Evolutionary conservation across 2,329 filamentous ascomycete genomes (phyloP).

Genomic region (Ophiostoma perfectum): DNA sequence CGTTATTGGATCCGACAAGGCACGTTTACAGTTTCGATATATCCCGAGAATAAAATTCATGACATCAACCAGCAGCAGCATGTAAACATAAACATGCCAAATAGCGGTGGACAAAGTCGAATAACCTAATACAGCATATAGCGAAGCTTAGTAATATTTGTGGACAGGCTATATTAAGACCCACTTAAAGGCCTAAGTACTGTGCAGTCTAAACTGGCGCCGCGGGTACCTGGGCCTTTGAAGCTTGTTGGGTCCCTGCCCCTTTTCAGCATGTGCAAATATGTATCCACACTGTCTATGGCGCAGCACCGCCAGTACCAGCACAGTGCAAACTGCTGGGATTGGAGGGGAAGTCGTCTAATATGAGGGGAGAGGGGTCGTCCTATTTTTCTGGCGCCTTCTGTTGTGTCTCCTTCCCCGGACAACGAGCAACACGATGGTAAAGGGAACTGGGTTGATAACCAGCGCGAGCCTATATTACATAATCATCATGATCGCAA

Average conservation of each 20-base stretch:
- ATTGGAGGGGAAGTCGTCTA: not conserved
- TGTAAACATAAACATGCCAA: not conserved
- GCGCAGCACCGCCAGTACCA: not conserved
- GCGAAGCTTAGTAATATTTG: not conserved
- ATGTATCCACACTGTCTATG: not conserved
- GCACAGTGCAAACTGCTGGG: not conserved
- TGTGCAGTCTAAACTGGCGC: no score
- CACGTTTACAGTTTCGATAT: not conserved
- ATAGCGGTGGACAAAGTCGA: slow-evolving; percentile 5
- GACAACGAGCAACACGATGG: slow-evolving; percentile 23
- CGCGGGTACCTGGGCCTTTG: no score
- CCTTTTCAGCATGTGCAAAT: not conserved
- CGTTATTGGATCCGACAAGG: slow-evolving; percentile 2
- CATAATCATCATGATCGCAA: not conserved
- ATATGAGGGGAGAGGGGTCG: slow-evolving; percentile 24
- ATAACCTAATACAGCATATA: not conserved
- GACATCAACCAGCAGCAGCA: not conserved
- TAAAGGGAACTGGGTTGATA: slow-evolving; percentile 13
- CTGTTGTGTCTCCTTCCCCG: slow-evolving; percentile 20
- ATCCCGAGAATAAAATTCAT: not conserved
- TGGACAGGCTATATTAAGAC: not conserved
- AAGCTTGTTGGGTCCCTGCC: not conserved
- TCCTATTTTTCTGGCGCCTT: slow-evolving; percentile 15
- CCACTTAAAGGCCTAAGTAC: no score
- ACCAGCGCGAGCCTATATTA: not conserved